Conservation (phyloP, 2,329 filamentous ascomycete species). For the Gyromitra esculenta region DNA sequence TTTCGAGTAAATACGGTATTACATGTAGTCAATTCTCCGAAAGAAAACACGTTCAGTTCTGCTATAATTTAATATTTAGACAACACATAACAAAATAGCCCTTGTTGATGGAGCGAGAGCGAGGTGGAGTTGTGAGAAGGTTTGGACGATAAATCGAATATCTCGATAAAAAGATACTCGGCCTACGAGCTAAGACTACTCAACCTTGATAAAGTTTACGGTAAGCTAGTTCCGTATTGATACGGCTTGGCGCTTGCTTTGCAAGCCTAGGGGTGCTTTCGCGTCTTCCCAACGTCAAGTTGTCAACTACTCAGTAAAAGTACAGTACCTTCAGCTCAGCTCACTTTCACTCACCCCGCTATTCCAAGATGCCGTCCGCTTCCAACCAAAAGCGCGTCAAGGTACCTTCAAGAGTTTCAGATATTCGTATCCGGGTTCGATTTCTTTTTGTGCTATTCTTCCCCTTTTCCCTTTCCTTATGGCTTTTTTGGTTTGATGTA, state of each 20-base stretch:
- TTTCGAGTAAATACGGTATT: too few relatives aligned
- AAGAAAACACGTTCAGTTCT: too few relatives aligned
- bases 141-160: too few relatives aligned
- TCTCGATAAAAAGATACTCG: too few relatives aligned
- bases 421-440: slow-evolving; percentile 54
- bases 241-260: slow-evolving; percentile 10
- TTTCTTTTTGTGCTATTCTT: slow-evolving; percentile 51
- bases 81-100: too few relatives aligned
- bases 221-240: neutral
- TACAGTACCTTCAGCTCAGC: slow-evolving; percentile 18
- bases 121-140: too few relatives aligned
- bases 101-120: too few relatives aligned
- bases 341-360: slow-evolving; percentile 17
- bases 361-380: slow-evolving; percentile 48
- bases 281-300: slow-evolving; percentile 37
- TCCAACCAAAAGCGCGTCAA: slow-evolving; percentile 55
- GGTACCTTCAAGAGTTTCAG: slow-evolving; percentile 54
- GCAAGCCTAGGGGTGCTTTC: neutral
- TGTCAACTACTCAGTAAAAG: slow-evolving; percentile 41
- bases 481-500: neutral
- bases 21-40: too few relatives aligned
- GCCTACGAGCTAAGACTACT: too few relatives aligned
- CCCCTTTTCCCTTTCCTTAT: slow-evolving; percentile 18
- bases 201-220: too few relatives aligned
- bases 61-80: too few relatives aligned